phyloP scores from a whole-genome alignment of 805 yeast species.

The Yarrowia sp. region DNA sequence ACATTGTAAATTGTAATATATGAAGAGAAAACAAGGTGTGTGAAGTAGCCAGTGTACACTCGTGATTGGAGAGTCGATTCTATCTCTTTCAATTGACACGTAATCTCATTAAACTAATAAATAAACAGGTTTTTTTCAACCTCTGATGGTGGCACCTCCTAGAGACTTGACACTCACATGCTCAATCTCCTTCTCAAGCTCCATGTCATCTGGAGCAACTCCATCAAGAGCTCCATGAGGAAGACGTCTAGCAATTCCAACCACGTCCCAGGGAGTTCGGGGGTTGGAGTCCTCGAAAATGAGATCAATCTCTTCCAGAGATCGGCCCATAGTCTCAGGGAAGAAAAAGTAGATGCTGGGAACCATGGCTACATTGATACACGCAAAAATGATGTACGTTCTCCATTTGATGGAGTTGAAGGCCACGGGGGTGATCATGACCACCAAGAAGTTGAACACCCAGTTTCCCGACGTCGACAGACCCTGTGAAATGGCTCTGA shows the following conservation, averaged over 20 bases:
- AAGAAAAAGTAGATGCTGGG: conserved; percentile 18
- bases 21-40: no score
- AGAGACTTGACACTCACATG: conserved; percentile 2
- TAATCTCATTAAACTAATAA: not conserved
- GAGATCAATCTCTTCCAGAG: conserved; percentile 22
- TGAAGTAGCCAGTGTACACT: no score
- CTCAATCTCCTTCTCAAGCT: not conserved
- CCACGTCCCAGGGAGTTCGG: conserved; percentile 21
- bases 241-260: conserved; percentile 2
- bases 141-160: not conserved
- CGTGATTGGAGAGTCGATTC: no score
- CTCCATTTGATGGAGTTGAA: conserved; percentile 20
- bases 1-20: conserved; percentile 28
- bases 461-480: conserved; percentile 13
- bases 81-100: no score
- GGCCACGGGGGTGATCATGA: conserved; percentile 26
- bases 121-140: not conserved
- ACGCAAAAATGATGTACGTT: conserved; percentile 10
- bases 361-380: conserved; percentile 13
- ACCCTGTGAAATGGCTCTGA: conserved; percentile 15
- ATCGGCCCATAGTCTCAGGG: conserved; percentile 28
- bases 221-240: conserved; percentile 2
- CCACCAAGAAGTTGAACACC: conserved; percentile 8
- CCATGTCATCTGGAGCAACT: not conserved
- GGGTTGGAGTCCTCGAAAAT: conserved; percentile 44